Conservation (phyloP, 2,329 filamentous ascomycete species). For the Trichoderma koningii region DNA sequence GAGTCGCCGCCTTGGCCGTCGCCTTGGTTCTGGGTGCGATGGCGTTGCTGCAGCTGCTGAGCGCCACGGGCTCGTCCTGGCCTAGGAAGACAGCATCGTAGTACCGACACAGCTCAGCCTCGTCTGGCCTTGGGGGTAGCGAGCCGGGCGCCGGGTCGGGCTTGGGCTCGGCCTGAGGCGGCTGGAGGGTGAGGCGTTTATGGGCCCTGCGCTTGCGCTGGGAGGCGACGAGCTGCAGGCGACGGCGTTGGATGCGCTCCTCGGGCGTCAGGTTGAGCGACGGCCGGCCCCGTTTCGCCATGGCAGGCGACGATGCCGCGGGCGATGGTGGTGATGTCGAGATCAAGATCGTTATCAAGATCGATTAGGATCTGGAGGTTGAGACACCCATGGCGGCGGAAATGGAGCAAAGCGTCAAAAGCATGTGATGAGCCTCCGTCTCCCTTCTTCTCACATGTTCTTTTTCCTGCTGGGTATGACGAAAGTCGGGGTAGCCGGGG, state of each 20-base stretch:
- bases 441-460: too few relatives aligned
- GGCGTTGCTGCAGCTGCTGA: too few relatives aligned
- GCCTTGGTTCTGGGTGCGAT: too few relatives aligned
- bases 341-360: too few relatives aligned
- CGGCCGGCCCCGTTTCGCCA: conserved; percentile 18
- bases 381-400: too few relatives aligned
- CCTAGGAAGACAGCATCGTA: conserved; percentile 1
- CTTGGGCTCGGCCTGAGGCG: neutral
- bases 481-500: conserved; percentile 11
- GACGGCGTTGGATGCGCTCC: conserved; percentile 18
- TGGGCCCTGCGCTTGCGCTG: conserved; percentile 22
- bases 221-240: conserved; percentile 16
- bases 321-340: neutral
- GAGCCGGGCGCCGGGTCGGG: neutral
- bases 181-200: conserved; percentile 9
- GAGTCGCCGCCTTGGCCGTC: too few relatives aligned
- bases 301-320: neutral
- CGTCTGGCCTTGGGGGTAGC: neutral
- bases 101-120: neutral
- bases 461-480: neutral
- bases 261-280: conserved; percentile 22
- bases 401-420: too few relatives aligned
- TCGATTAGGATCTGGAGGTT: too few relatives aligned
- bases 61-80: too few relatives aligned
- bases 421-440: too few relatives aligned